Conservation (phyloP, 1,284 basidiomycete species). For the Naganishia sp. region DNA sequence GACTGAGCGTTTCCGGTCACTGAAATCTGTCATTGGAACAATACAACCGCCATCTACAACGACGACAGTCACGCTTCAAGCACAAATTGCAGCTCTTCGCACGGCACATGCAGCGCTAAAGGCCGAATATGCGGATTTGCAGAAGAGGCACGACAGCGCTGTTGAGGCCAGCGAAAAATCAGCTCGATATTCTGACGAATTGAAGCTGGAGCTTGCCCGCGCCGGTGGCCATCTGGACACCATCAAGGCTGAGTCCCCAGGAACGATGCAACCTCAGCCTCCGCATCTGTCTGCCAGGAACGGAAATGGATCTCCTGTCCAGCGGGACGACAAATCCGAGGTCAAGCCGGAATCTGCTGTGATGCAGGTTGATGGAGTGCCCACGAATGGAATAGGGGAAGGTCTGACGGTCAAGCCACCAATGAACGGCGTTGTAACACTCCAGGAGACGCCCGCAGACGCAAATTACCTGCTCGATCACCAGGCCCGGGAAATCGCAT, state of each 20-base stretch:
- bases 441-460: background rate
- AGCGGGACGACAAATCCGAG: constrained; percentile 1
- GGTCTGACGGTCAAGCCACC: background rate
- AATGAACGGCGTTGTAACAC: background rate
- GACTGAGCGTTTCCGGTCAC: constrained; percentile 15
- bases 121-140: constrained; percentile 21
- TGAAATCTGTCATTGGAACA: constrained; percentile 8
- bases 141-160: constrained; percentile 19
- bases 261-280: background rate
- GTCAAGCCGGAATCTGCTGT: constrained; percentile 7
- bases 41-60: constrained; percentile 1
- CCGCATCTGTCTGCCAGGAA: background rate
- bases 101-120: constrained; percentile 15
- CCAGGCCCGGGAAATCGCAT: constrained; percentile 18
- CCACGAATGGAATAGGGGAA: constrained; percentile 6
- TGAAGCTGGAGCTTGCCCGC: constrained; percentile 18
- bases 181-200: constrained; percentile 20
- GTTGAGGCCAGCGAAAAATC: constrained; percentile 18
- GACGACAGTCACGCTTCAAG: constrained; percentile 7
- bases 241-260: background rate
- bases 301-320: constrained; percentile 5
- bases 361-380: constrained; percentile 1
- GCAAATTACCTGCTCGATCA: constrained; percentile 17
- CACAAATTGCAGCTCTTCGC: constrained; percentile 15
- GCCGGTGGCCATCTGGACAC: constrained; percentile 6